Percentiles rank a stretch among this genome's conserved stretches.
These are phyloP conservation scores for Phyllosticta paracitricarpa DNA, from an alignment of 2,329 filamentous ascomycete genomes.

Conservation along the genomic window DNA sequence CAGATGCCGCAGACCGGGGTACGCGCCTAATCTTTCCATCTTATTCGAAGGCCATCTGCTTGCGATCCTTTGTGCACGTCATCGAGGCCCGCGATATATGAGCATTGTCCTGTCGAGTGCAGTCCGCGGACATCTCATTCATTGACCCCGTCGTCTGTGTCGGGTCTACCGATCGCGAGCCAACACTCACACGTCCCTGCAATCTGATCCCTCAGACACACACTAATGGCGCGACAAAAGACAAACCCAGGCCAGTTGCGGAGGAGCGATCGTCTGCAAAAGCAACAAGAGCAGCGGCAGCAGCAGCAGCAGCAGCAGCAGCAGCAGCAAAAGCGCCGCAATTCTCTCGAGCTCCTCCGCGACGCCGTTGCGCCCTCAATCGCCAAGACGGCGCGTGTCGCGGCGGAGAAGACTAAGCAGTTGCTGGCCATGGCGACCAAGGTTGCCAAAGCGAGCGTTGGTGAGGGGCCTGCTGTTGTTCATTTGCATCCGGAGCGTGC, in stretches of 20 bases:
- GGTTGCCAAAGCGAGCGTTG: constrained; percentile 8
- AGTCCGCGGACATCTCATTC: not conserved
- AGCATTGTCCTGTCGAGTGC: not conserved
- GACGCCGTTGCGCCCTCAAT: constrained; percentile 3
- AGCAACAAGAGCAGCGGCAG: not conserved
- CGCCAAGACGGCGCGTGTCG: not conserved
- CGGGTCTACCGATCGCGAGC: not conserved
- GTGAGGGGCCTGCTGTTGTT: constrained; percentile 7
- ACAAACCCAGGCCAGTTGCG: not conserved
- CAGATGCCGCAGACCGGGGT: not conserved
- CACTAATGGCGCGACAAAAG: not conserved
- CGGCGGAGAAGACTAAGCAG: constrained; percentile 1
- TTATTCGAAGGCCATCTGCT: not conserved
- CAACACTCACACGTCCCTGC: not conserved
- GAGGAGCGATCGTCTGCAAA: not conserved
- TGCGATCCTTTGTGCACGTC: not conserved
- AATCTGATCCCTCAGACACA: not conserved
- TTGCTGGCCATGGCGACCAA: not conserved
- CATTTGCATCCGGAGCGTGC: constrained; percentile 6
- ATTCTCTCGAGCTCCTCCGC: not conserved
- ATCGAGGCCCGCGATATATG: not conserved
- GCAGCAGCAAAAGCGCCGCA: not conserved
- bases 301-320: not conserved
- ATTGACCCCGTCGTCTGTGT: not conserved
- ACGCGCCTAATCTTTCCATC: not conserved